Conservation (phyloP, 257 asterid genomes). For the Solanum gandarillasii region DNA sequence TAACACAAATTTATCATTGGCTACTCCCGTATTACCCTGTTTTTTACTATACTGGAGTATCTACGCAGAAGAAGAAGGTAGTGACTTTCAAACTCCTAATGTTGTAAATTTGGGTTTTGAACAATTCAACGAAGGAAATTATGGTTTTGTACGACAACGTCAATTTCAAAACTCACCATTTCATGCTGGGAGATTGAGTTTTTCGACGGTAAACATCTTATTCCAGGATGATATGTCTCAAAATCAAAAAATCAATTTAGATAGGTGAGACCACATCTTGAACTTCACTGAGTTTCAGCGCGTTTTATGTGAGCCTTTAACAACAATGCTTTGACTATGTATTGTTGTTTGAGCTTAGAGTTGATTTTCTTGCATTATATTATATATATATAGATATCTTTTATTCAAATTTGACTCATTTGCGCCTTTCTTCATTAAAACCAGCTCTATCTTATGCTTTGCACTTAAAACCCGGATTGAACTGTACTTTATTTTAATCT, state of each 20-base stretch:
- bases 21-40: not conserved
- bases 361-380: not conserved
- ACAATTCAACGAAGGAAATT: not conserved
- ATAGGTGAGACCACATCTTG: not conserved
- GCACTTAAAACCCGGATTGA: not conserved
- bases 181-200: not conserved
- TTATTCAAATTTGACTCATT: not conserved
- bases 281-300: not conserved
- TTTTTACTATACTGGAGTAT: not conserved
- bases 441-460: not conserved
- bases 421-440: not conserved
- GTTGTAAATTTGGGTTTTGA: not conserved
- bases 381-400: too few relatives aligned
- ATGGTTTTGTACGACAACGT: not conserved
- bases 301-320: not conserved
- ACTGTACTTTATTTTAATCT: not conserved
- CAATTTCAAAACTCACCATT: too few relatives aligned
- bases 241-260: not conserved
- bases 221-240: not conserved
- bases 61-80: not conserved
- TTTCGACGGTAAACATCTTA: not conserved
- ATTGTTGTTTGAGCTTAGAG: not conserved
- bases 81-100: not conserved
- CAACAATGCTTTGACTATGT: not conserved
- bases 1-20: not conserved